phyloP scores from a whole-genome alignment of 305 asterid species.

The Solanum hybrid region DNA sequence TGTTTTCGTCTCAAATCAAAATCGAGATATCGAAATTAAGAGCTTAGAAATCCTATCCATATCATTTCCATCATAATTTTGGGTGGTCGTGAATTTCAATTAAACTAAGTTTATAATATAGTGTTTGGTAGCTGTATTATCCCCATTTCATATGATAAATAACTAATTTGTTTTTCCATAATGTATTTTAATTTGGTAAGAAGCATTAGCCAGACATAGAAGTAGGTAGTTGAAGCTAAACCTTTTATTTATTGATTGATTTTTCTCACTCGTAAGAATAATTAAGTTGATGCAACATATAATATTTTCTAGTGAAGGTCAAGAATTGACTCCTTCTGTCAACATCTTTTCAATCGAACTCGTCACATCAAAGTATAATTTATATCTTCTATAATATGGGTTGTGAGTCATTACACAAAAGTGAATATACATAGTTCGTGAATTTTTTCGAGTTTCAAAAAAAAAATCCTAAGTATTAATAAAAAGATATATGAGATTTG shows the following conservation, averaged over 20 bases:
- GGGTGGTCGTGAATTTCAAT: not conserved
- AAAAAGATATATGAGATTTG: not conserved
- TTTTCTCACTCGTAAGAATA: not conserved
- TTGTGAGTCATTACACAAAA: not conserved
- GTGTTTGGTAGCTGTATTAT: not conserved
- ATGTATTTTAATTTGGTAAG: not conserved
- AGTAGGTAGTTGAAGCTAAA: not conserved
- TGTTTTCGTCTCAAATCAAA: not conserved
- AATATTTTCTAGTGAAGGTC: not conserved
- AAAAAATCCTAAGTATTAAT: not conserved
- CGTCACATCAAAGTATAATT: not conserved
- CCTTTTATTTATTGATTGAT: not conserved
- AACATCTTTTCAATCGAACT: not conserved
- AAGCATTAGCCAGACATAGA: not conserved
- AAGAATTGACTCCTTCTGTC: not conserved
- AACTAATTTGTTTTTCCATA: not conserved
- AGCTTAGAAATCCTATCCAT: not conserved
- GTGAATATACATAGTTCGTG: not conserved
- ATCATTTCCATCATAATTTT: not conserved
- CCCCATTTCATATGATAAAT: not conserved
- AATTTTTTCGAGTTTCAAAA: not conserved
- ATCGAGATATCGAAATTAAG: rapidly evolving
- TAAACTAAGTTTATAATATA: not conserved
- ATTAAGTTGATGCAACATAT: not conserved
- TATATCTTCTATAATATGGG: not conserved